Evolutionary conservation across 2,329 filamentous ascomycete species (phyloP).

Genomic region (Aspergillus sp.): DNA sequence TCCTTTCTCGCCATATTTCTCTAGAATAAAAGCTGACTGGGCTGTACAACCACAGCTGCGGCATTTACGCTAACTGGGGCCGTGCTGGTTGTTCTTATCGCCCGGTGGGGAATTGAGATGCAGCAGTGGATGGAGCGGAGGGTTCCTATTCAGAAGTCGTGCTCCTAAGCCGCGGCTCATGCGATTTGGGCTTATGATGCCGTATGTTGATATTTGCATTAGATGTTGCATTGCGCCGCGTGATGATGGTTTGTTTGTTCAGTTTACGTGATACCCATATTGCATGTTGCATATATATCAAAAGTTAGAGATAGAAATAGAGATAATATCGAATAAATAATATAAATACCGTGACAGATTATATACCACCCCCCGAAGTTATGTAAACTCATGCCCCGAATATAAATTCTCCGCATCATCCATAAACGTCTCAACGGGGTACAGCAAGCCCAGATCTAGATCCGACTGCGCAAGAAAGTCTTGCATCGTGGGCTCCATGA

Average conservation of each 20-base stretch:
- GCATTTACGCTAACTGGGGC: constrained; percentile 30
- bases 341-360: too few species aligned
- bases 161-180: too few species aligned
- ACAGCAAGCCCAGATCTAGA: constrained; percentile 35
- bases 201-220: background rate
- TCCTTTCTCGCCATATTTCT: too few species aligned
- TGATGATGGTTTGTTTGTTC: background rate
- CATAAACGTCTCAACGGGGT: constrained; percentile 37
- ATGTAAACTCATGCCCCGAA: constrained; percentile 5
- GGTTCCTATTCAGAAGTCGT: constrained; percentile 17
- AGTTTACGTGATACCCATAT: background rate
- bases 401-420: constrained; percentile 27
- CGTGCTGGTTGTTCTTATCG: constrained; percentile 27
- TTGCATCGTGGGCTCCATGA: constrained; percentile 41
- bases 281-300: background rate
- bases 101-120: constrained; percentile 34
- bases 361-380: background rate
- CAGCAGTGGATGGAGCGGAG: constrained; percentile 33
- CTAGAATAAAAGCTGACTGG: background rate
- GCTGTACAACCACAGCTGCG: constrained; percentile 21
- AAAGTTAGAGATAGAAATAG: too few species aligned
- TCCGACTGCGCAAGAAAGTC: constrained; percentile 41
- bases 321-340: too few species aligned
- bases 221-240: background rate
- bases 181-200: background rate